Evolutionary conservation across 192 early-diverging fungal genomes (phyloP).

Genomic region (Geranomyces variabilis): DNA sequence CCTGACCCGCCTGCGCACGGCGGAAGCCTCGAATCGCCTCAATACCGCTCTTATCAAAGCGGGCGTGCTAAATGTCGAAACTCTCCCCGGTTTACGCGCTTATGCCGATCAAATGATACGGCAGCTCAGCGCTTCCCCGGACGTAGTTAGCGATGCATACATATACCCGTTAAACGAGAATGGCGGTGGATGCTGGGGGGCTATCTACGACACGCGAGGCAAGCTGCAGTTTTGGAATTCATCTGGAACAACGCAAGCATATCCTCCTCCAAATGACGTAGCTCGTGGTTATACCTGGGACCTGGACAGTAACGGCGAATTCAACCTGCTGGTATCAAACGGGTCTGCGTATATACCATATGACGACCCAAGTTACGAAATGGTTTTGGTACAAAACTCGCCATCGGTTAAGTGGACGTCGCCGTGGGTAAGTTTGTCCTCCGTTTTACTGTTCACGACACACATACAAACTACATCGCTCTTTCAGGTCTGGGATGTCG

Average conservation of each 20-base stretch:
- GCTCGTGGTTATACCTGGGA: background rate
- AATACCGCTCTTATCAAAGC: background rate
- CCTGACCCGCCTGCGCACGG: slow-evolving; percentile 4
- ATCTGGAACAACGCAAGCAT: background rate
- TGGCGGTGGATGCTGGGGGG: slow-evolving; percentile 18
- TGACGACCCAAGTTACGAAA: slow-evolving; percentile 1
- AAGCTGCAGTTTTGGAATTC: slow-evolving; percentile 1
- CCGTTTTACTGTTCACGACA: no score
- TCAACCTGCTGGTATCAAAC: background rate
- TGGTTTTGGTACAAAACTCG: background rate
- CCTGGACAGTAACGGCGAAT: slow-evolving; percentile 3
- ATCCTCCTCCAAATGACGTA: background rate
- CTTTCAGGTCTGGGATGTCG: background rate
- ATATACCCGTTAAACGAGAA: slow-evolving; percentile 1
- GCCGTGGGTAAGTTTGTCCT: background rate
- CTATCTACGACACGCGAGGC: background rate
- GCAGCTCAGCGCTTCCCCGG: background rate
- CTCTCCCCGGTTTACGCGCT: background rate
- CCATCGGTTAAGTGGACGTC: background rate
- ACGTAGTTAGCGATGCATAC: background rate
- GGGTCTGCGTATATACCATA: background rate
- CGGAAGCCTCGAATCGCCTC: background rate
- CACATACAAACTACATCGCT: no score
- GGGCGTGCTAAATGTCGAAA: background rate
- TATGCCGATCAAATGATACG: background rate